Evolutionary conservation across 164 flowering plant species (phyloP).

Genomic region (Annona squamosa): DNA sequence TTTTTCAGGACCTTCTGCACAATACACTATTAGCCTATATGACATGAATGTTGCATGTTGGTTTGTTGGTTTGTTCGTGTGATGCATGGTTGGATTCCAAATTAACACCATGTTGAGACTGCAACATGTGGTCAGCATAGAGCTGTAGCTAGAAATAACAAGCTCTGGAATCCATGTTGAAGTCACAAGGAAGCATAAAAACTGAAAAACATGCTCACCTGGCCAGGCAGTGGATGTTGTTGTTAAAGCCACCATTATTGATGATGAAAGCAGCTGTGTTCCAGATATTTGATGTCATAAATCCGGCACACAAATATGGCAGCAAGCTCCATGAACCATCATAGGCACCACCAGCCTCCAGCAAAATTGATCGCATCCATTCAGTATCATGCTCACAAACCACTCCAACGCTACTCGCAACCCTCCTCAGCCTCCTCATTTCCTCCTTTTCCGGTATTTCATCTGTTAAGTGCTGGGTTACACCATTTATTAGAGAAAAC

Average conservation of each 20-base stretch:
- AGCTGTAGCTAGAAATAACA: too few species aligned
- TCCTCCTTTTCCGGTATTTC: slow-evolving; percentile 80
- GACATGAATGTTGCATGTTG: too few species aligned
- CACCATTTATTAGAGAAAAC: slow-evolving; percentile 57
- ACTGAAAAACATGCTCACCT: slow-evolving; percentile 32
- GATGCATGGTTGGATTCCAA: too few species aligned
- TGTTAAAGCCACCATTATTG: slow-evolving; percentile 87
- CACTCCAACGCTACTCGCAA: slow-evolving; percentile 58
- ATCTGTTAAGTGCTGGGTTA: slow-evolving; percentile 68
- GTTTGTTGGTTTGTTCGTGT: too few species aligned
- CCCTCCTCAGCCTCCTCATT: slow-evolving; percentile 65
- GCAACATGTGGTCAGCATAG: too few species aligned
- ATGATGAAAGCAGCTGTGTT: slow-evolving; percentile 71
- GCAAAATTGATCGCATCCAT: slow-evolving; percentile 74
- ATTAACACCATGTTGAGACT: too few species aligned
- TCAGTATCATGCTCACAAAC: slow-evolving; percentile 74
- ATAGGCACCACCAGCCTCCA: slow-evolving; percentile 77
- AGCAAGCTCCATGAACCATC: slow-evolving; percentile 87
- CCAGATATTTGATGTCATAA: slow-evolving; percentile 90
- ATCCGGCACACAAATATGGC: slow-evolving; percentile 75
- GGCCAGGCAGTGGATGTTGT: slow-evolving; percentile 86
- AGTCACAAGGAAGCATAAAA: background rate
- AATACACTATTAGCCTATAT: too few species aligned
- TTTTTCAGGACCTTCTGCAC: too few species aligned
- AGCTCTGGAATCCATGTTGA: too few species aligned